phyloP scores from a whole-genome alignment of 148 eudicot species.

The Amaranthus hypochondriacus region DNA sequence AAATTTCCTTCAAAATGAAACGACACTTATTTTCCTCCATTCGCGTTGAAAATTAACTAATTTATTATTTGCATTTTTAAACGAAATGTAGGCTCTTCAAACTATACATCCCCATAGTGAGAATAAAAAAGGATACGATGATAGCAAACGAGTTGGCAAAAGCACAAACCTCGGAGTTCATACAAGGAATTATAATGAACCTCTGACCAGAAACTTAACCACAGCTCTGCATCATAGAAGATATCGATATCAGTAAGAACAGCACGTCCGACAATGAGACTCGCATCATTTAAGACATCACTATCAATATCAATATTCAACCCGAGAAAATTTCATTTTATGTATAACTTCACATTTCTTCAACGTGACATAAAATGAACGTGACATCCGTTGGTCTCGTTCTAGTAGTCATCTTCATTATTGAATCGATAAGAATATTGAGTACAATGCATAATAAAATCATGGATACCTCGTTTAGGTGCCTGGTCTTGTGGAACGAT shows the following conservation, averaged over 20 bases:
- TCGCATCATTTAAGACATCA: neutral
- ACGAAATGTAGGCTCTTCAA: no score
- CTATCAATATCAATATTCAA: neutral
- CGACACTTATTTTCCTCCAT: no score
- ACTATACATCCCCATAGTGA: neutral
- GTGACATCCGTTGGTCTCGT: neutral
- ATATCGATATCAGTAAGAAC: no score
- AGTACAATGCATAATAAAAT: neutral
- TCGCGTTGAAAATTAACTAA: no score
- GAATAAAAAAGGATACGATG: neutral
- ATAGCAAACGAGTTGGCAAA: neutral
- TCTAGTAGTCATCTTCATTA: neutral
- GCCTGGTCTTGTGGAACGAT: slow-evolving; percentile 62
- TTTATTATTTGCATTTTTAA: no score
- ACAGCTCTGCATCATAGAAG: slow-evolving; percentile 48
- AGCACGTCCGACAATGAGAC: no score
- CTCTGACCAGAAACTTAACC: slow-evolving; percentile 97
- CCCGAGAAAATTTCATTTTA: neutral
- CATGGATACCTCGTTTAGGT: slow-evolving; percentile 56
- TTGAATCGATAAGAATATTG: neutral
- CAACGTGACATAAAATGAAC: no score
- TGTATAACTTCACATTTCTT: neutral
- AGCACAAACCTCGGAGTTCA: slow-evolving; percentile 58
- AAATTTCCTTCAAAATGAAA: no score
- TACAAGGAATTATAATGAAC: slow-evolving; percentile 92